These are phyloP conservation scores for Aspergillus hancockii DNA, from an alignment of 495 filamentous ascomycete species.

Conservation along the genomic window DNA sequence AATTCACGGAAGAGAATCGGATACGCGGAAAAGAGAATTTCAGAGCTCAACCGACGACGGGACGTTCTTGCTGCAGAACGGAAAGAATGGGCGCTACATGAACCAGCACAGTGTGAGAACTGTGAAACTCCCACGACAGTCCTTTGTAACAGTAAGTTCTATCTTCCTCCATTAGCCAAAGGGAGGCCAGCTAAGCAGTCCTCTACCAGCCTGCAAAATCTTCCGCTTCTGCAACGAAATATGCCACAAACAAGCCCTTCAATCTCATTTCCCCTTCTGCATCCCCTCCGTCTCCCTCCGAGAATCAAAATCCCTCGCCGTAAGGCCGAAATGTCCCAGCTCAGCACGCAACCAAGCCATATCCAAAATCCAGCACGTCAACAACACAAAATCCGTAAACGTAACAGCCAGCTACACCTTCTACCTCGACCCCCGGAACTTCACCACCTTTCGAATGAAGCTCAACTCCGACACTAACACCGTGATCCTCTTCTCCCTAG, in stretches of 20 bases:
- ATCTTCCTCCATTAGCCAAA: background rate
- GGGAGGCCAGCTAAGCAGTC: background rate
- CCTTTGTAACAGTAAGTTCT: slow-evolving; percentile 31
- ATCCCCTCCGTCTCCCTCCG: slow-evolving; percentile 33
- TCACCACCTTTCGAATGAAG: slow-evolving; percentile 36
- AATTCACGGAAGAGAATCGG: slow-evolving; percentile 26
- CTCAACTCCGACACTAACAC: slow-evolving; percentile 30
- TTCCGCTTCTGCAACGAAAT: slow-evolving; percentile 32
- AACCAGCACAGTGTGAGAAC: slow-evolving; percentile 22
- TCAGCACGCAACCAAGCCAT: slow-evolving; percentile 28
- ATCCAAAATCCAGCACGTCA: slow-evolving; percentile 22
- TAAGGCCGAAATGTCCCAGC: slow-evolving; percentile 28
- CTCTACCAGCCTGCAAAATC: slow-evolving; percentile 30
- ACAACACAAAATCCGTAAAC: slow-evolving; percentile 17
- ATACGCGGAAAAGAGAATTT: slow-evolving; percentile 30
- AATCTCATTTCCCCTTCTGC: slow-evolving; percentile 22
- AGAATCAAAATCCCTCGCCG: slow-evolving; percentile 33
- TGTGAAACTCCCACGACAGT: slow-evolving; percentile 23
- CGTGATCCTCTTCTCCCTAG: slow-evolving; percentile 30
- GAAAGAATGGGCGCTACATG: slow-evolving; percentile 28
- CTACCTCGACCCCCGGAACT: slow-evolving; percentile 35
- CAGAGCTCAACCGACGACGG: slow-evolving; percentile 27
- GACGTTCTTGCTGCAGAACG: slow-evolving; percentile 27
- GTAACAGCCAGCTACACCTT: slow-evolving; percentile 30
- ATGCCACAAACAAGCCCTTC: slow-evolving; percentile 21